Evolutionary conservation across 2,329 filamentous ascomycete species (phyloP).

Genomic region (Septoria linicola): DNA sequence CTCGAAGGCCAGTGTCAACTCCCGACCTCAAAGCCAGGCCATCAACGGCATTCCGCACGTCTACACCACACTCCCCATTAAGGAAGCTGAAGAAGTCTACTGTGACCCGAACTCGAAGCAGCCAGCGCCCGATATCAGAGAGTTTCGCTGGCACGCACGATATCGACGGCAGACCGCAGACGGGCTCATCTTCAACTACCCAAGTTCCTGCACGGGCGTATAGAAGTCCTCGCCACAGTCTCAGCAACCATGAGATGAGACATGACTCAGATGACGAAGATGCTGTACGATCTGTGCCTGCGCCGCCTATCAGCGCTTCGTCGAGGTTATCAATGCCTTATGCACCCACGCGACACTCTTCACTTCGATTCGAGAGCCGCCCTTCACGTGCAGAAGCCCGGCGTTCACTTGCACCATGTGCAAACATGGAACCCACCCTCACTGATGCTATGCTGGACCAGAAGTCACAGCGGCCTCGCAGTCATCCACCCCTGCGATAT

Average conservation of each 20-base stretch:
- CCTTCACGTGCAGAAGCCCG: constrained; percentile 8
- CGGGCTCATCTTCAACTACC: constrained; percentile 16
- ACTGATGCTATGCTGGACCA: constrained; percentile 1
- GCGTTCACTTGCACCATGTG: constrained; percentile 17
- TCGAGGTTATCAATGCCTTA: constrained; percentile 1
- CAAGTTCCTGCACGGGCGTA: constrained; percentile 13
- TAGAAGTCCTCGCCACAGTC: not conserved
- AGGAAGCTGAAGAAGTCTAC: constrained; percentile 17
- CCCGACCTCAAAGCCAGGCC: constrained; percentile 19
- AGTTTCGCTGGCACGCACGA: constrained; percentile 14
- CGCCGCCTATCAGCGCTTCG: not conserved
- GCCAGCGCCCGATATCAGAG: constrained; percentile 14
- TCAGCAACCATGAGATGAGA: not conserved
- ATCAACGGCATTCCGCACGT: constrained; percentile 12
- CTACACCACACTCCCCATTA: constrained; percentile 15
- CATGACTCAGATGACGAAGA: not conserved
- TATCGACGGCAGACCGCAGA: constrained; percentile 15
- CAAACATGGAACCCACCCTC: constrained; percentile 16
- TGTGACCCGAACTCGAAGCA: constrained; percentile 12
- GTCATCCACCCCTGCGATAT: constrained; percentile 19
- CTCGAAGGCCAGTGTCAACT: constrained; percentile 21
- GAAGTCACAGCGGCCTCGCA: constrained; percentile 16
- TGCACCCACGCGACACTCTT: constrained; percentile 25
- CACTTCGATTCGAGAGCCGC: constrained; percentile 24
- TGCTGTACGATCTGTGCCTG: not conserved